Evolutionary conservation across 2,329 filamentous ascomycete genomes (phyloP), one percentile per base, ranked within the genome.

Genomic region (Trichophyton mentagrophytes): DNA sequence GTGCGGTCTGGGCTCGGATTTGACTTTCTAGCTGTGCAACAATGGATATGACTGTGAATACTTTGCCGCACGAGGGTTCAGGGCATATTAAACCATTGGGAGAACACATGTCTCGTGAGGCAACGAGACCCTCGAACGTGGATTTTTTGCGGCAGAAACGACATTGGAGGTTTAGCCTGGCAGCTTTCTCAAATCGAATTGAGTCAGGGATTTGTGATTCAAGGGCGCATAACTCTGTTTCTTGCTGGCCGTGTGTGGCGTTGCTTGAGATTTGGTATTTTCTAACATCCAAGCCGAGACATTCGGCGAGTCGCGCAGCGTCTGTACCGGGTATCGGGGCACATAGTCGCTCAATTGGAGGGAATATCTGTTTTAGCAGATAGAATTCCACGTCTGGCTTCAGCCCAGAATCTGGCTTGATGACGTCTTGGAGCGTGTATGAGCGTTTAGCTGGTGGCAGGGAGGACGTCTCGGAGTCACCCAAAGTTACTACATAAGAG

Each of bases 301-400:
- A 95, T 71, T 96, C 91, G 1, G 93, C 93, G 8, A 99, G 82
- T 65, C 91, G 86, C 1, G 89, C 84, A 6, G 92, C 88, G 64
- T 96, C 95, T 1, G 93, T 99, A 62, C 93, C 93, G 13, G 84
- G 84, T 68, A 99, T 96, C 63, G 95, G 96, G 63, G 92, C 93
- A 72, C 93, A 99, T 22, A 99, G 85, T 80, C 93, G 89, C 77
- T 99, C 93, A 27, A 99, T 93, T 0, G 93, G 93, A 9, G 93
- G 93, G 75, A 99, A 90, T 62, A 99, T 96, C 74, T 99, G 93
- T 78, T 99, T 99, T 78, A 90, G 87, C 44, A 99, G 84, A 73
- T 99, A 99, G 83, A 91, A 97, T 71, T 99, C 93, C n/a, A 96
- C 83, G 69, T 99, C 93, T 1, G 91, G 89, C 61, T 86, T 82